Evolutionary conservation across 305 asterid genomes (phyloP), one percentile per base, ranked within the genome.

Genomic region (Fraxinus latifolia): DNA sequence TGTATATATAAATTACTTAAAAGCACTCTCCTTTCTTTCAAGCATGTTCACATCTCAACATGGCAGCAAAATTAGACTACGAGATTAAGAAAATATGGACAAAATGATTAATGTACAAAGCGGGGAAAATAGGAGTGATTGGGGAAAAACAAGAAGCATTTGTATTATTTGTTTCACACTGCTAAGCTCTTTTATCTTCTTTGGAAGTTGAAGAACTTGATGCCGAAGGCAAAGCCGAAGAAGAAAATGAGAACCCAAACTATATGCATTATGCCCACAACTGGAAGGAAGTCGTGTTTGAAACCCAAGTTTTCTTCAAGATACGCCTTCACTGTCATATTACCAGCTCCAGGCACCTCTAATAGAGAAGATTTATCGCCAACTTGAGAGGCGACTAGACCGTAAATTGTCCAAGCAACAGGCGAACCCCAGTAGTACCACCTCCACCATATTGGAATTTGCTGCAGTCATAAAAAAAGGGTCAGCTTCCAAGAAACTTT

Each of bases 341-440:
- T 7, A 27, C 83, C 89, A 71, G 77, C 82, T 34, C 93, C 94
- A 21, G 95, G 88, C 19, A 91, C 82, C 72, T 77, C 84, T 1
- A 86, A 23, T 62, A 32, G 34, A 3, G 71, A 33, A 1, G 81
- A 81, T 15, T 75, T 34, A 3, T 87, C 88, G 3, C 93, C 94
- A 9, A 87, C 6, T 79, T 91, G 93, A 58, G 89, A 83, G 0
- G 88, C 62, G 0, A 89, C 81, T 0, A 85, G 77, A 76, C 93
- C 94, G 55, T 89, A 89, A 7, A 91, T 86, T 0, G 91, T 82
- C 94, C 94, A 89, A 0, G 90, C 90, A 14, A 88, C 80, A 0
- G 93, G 94, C 0, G 88, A 85, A 29, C 88, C 75, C 93, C 91
- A 91, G 86, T 84, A 88, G 36, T 88, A 91, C 91, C 93, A 91